Conservation (phyloP, 225 moss, liverwort and hornwort genomes). For the Lunularia cruciata region DNA sequence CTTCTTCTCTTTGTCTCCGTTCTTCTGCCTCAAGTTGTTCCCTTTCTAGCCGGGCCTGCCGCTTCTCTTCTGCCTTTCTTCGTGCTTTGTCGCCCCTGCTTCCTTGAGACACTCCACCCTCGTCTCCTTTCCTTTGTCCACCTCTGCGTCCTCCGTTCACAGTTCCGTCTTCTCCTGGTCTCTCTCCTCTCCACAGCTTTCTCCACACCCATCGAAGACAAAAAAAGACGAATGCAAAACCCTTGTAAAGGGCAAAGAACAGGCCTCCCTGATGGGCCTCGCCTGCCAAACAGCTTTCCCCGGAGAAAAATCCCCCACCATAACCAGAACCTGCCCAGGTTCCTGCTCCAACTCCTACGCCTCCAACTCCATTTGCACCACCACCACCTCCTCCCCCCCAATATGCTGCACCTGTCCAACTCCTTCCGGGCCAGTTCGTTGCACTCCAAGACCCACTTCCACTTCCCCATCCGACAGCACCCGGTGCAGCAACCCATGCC, state of each 20-base stretch:
- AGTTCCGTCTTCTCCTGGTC: conserved; percentile 47
- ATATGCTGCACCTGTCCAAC: conserved; percentile 45
- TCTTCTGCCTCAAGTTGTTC: conserved; percentile 84
- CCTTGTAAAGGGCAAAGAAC: conserved; percentile 51
- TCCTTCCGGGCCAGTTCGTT: conserved; percentile 43
- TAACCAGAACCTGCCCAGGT: conserved; percentile 29
- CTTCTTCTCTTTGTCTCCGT: conserved; percentile 78
- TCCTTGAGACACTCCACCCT: conserved; percentile 53
- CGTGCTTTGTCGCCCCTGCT: conserved; percentile 76
- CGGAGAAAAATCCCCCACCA: conserved; percentile 49
- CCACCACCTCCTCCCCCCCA: conserved; percentile 52
- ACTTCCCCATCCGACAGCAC: conserved; percentile 32
- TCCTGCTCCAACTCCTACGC: conserved; percentile 28
- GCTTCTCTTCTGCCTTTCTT: conserved; percentile 79
- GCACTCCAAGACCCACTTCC: conserved; percentile 36
- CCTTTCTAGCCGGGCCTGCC: conserved; percentile 66
- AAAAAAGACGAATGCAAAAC: conserved; percentile 54
- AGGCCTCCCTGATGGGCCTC: conserved; percentile 46
- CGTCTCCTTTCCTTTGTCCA: conserved; percentile 63
- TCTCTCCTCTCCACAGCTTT: conserved; percentile 55
- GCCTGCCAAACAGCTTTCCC: conserved; percentile 51
- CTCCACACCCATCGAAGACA: conserved; percentile 62
- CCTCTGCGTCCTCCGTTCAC: conserved; percentile 42
- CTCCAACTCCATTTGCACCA: conserved; percentile 50
- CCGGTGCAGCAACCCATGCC: conserved; percentile 30